Evolutionary conservation across 139 green algal species (phyloP), one percentile per base, ranked within the genome.

Genomic region (Micromonas pusilla): DNA sequence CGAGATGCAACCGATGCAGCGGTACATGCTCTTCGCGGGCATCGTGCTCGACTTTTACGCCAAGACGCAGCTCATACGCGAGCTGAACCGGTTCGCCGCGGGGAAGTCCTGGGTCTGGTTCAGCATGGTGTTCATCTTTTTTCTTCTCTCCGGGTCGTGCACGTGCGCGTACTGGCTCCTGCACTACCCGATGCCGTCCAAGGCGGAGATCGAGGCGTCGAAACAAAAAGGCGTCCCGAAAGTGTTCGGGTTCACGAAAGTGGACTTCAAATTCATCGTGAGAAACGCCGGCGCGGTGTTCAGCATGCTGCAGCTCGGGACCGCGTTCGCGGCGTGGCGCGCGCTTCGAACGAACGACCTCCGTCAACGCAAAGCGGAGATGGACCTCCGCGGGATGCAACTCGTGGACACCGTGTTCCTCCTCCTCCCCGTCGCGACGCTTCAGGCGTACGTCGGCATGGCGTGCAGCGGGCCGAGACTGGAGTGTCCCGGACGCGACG

Each of bases 331-430:
- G 0, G 83, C 83, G 2, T 67, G 66, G 21, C 64, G 83, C 4
- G 79, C 83, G 1, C 71, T 86, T 30, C 65, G 70, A 31, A 79
- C 75, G n/a, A 76, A 72, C 28, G 70, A 80, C 21, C 32, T 72
- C 64, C 26, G 72, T 19, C 78, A 83, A 64, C 70, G 83, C 45
- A 73, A 82, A 52, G 72, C 81, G 0, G 79, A 78, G 28, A 86
- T 86, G 83, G 83, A 86, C 45, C 76, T 86, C 2, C 73, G 83
- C 3, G 83, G 83, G 0, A 81, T 86, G 79, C 79, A 80, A 20
- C 64, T 86, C 64, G 79, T 80, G 21, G 83, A 86, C 72, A 84
- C 75, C 0, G 45, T 81, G 6, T 86, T 84, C 71, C 65, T 86
- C 31, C 83, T 77, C 16, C 66, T 86, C 52, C 39, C 68, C 3